Percentiles rank a stretch among this genome's conserved stretches.
phyloP scores from a whole-genome alignment of 1,284 basidiomycete genomes.

The Ceratobasidium sp. region DNA sequence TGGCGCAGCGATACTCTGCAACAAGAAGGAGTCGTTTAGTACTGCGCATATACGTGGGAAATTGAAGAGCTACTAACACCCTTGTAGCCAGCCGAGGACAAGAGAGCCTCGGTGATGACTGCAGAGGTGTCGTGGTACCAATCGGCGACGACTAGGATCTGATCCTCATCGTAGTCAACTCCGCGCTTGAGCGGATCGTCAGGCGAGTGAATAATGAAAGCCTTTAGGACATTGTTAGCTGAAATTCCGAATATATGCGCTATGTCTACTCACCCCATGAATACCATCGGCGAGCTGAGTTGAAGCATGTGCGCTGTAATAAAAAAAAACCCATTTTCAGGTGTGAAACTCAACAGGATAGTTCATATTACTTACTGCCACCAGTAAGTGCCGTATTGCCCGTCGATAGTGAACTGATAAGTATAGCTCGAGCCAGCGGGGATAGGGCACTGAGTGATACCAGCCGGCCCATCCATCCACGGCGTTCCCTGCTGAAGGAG shows the following conservation, averaged over 20 bases:
- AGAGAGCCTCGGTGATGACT: conserved; percentile 42
- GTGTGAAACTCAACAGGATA: conserved; percentile 54
- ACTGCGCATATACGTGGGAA: conserved; percentile 35
- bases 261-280: conserved; percentile 50
- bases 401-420: conserved; percentile 54
- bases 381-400: conserved; percentile 48
- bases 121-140: conserved; percentile 52
- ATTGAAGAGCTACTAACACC: conserved; percentile 11
- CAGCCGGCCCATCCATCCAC: conserved; percentile 54
- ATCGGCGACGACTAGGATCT: conserved; percentile 48
- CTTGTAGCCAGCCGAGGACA: conserved; percentile 30
- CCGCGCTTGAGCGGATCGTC: conserved; percentile 54
- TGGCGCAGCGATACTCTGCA: conserved; percentile 50
- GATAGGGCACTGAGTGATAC: conserved; percentile 58
- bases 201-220: conserved; percentile 54
- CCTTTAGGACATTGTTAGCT: background rate
- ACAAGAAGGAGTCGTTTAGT: conserved; percentile 47
- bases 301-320: conserved; percentile 51
- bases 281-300: conserved; percentile 55
- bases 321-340: conserved; percentile 19
- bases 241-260: conserved; percentile 33
- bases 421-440: conserved; percentile 55
- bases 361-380: conserved; percentile 29
- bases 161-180: conserved; percentile 53
- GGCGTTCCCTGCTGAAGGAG: conserved; percentile 52